Conservation (phyloP, 2,329 filamentous ascomycete genomes). For the Periconia macrospinosa region DNA sequence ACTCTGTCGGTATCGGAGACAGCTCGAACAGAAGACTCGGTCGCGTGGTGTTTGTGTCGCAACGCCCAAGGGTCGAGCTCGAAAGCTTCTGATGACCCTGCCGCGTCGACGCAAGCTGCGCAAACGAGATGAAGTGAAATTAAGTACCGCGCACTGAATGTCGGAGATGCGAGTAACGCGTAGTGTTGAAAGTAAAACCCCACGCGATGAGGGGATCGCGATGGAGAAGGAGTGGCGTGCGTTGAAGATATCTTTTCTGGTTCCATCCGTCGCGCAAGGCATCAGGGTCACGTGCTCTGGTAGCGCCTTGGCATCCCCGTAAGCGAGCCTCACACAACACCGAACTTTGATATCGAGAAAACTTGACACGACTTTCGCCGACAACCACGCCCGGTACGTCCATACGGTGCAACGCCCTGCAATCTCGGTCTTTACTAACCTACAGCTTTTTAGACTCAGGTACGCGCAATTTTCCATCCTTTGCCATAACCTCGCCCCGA, state of each 20-base stretch:
- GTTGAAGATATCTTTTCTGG: constrained; percentile 28
- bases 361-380: constrained; percentile 27
- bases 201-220: constrained; percentile 32
- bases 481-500: constrained; percentile 9
- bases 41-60: neutral
- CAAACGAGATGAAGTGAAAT: neutral
- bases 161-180: constrained; percentile 18
- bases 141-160: constrained; percentile 8
- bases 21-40: neutral
- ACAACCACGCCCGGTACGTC: constrained; percentile 36
- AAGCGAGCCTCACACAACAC: constrained; percentile 11
- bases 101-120: constrained; percentile 11
- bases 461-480: constrained; percentile 13
- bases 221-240: constrained; percentile 29
- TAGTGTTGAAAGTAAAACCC: constrained; percentile 21
- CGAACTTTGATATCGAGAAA: constrained; percentile 10
- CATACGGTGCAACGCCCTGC: constrained; percentile 1
- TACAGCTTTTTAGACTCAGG: constrained; percentile 25
- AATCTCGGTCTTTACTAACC: constrained; percentile 6
- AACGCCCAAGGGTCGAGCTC: constrained; percentile 11
- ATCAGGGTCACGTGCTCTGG: neutral
- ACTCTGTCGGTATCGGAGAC: constrained; percentile 1
- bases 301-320: neutral
- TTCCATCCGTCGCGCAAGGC: constrained; percentile 7
- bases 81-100: constrained; percentile 28